phyloP scores from a whole-genome alignment of 257 asterid genomes.

The Solanum peruvianum region DNA sequence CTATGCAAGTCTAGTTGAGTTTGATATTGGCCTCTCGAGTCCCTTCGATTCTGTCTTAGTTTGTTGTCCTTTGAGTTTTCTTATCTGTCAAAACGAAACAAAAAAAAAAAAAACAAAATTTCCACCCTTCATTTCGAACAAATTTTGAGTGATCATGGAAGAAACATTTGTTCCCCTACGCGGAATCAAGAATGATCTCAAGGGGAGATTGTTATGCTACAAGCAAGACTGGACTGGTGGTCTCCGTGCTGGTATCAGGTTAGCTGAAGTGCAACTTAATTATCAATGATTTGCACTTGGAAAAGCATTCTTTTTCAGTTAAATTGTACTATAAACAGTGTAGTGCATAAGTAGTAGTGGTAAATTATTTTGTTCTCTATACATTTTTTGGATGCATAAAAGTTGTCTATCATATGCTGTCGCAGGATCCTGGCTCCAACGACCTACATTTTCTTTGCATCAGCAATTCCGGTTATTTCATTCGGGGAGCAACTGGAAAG shows the following conservation, averaged over 20 bases:
- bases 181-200: constrained; percentile 83
- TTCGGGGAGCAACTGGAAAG: constrained; percentile 94
- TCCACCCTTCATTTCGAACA: neutral
- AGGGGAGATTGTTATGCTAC: constrained; percentile 74
- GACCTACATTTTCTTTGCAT: constrained; percentile 93
- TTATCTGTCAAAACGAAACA: neutral
- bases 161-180: constrained; percentile 88
- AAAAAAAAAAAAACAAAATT: neutral
- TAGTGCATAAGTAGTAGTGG: neutral
- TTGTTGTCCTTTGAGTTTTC: neutral
- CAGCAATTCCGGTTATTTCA: constrained; percentile 93
- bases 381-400: neutral
- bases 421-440: constrained; percentile 95
- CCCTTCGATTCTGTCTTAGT: neutral
- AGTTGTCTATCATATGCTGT: neutral
- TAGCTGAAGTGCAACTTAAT: constrained; percentile 7
- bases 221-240: constrained; percentile 91
- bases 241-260: constrained; percentile 83
- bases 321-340: neutral
- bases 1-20: neutral
- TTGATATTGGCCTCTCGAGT: constrained; percentile 6
- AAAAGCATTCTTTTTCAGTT: neutral
- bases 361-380: neutral
- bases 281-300: neutral
- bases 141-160: constrained; percentile 41